These are phyloP conservation scores for Immersiella caudata DNA, from an alignment of 495 filamentous ascomycete species.

Conservation along the genomic window DNA sequence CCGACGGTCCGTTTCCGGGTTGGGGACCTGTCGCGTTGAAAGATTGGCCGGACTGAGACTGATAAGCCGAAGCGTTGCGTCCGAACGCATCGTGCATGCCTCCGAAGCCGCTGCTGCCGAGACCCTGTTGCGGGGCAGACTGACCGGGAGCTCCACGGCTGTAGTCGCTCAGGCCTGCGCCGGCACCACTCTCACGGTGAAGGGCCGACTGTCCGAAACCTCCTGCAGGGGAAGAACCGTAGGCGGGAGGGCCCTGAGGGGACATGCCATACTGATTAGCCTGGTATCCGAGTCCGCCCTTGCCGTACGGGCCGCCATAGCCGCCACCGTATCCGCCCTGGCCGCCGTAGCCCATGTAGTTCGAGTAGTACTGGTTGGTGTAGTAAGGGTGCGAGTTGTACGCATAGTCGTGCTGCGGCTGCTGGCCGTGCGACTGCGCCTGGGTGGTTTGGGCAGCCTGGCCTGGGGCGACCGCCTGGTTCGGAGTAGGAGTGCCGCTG, in stretches of 20 bases:
- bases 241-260: constrained; percentile 73
- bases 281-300: constrained; percentile 70
- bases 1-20: constrained; percentile 43
- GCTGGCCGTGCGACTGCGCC: constrained; percentile 58
- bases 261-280: constrained; percentile 77
- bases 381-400: constrained; percentile 80
- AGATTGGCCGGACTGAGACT: constrained; percentile 66
- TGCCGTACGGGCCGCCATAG: constrained; percentile 75
- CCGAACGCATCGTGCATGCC: constrained; percentile 79
- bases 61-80: constrained; percentile 62
- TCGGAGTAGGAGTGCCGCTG: constrained; percentile 87
- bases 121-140: constrained; percentile 67
- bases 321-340: constrained; percentile 68
- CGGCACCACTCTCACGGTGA: constrained; percentile 63
- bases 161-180: constrained; percentile 67
- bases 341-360: constrained; percentile 79
- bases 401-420: constrained; percentile 65
- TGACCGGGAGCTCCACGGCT: constrained; percentile 75
- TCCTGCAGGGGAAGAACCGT: constrained; percentile 74
- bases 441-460: constrained; percentile 65
- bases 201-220: constrained; percentile 73
- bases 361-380: constrained; percentile 74
- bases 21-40: constrained; percentile 67
- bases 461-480: constrained; percentile 26
- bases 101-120: constrained; percentile 66